Evolutionary conservation across 768 basidiomycete species (phyloP).

Genomic region (Tricholoma matsutake): DNA sequence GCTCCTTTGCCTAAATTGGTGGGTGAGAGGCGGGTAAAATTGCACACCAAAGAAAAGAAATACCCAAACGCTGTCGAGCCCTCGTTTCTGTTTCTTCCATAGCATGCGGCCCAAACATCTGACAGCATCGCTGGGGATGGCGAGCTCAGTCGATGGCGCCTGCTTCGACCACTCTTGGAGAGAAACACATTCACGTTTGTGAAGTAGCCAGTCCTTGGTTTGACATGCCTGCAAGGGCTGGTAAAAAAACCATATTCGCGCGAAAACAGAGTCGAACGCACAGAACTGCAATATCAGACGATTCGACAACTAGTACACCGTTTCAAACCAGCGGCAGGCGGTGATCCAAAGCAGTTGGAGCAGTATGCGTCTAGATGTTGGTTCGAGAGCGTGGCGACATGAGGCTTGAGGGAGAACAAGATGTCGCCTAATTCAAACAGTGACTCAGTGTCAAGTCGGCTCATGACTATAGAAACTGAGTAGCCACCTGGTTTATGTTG

Average conservation of each 20-base stretch:
- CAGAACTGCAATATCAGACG: conserved; percentile 73
- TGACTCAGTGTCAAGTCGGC: neutral
- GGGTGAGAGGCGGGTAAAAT: neutral
- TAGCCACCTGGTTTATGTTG: conserved; percentile 34
- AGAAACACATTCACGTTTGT: conserved; percentile 77
- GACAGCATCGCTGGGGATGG: conserved; percentile 74
- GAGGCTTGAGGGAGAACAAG: conserved; percentile 56
- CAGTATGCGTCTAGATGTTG: conserved; percentile 60
- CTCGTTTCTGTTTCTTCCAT: conserved; percentile 59
- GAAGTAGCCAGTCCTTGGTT: conserved; percentile 66
- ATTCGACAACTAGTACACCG: conserved; percentile 73
- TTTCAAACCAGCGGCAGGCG: conserved; percentile 42
- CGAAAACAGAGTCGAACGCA: conserved; percentile 33
- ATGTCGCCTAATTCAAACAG: conserved; percentile 45
- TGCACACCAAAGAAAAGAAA: conserved; percentile 16
- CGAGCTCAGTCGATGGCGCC: conserved; percentile 43
- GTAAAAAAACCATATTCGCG: neutral
- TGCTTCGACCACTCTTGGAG: conserved; percentile 54
- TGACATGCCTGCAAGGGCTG: conserved; percentile 55
- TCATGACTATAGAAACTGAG: neutral
- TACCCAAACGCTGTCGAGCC: conserved; percentile 57
- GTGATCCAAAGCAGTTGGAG: conserved; percentile 56
- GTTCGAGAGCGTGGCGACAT: conserved; percentile 63
- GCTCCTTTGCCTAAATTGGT: conserved; percentile 50
- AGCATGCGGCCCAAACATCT: conserved; percentile 75